Base-by-base conservation (phyloP, 1,284 basidiomycete species). In the Ceratobasidium theobromae region DNA sequence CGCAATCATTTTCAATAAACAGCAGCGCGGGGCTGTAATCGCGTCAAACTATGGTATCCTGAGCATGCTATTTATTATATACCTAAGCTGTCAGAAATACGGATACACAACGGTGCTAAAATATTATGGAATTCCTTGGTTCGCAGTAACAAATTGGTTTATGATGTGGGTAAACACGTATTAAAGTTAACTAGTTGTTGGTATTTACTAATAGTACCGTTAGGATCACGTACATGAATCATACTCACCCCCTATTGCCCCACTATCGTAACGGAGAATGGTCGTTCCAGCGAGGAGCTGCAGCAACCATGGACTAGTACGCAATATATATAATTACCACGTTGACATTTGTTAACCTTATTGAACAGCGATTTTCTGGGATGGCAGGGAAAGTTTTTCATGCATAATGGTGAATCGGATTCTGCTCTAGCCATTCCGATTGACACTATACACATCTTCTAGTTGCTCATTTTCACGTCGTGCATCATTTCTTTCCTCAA, bases 101-200 rank as follows among this genome's bases (percentile, higher is more conserved):
- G 81, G 83, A 8, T 55, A 72, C 35, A 70, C 74, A 3, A 70
- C 75, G 4, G 80, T 85, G 14, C 65, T 83, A 68, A 84, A 84
- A 70, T 82, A 78, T 71, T 86, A 86, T 73, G 79, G 77, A 11
- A 77, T 86, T 58, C 84, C 84, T 0, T 85, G 83, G 83, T 77
- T 85, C 33, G 72, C 72, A 57, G 83, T 85, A 16, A 77, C 79
- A 0, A 83, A 86, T 70, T 86, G 84, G 84, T 67, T 69, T 40
- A 66, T 67, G 28, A 65, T 69, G 52, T 60, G 25, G 1, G 45
- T 83, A 80, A n/a, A n/a, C 80, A 33, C 30, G 18, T 28, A 43
- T 1, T 53, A 6, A 21, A 25, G 23, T 11, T 53, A 52, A 3
- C 33, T 27, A 46, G 8, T 46, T 21, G 28, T 48, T 27, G 14